Evolutionary conservation across 2,329 filamentous ascomycete genomes (phyloP).

Genomic region (Chaetoscypha palmicola): DNA sequence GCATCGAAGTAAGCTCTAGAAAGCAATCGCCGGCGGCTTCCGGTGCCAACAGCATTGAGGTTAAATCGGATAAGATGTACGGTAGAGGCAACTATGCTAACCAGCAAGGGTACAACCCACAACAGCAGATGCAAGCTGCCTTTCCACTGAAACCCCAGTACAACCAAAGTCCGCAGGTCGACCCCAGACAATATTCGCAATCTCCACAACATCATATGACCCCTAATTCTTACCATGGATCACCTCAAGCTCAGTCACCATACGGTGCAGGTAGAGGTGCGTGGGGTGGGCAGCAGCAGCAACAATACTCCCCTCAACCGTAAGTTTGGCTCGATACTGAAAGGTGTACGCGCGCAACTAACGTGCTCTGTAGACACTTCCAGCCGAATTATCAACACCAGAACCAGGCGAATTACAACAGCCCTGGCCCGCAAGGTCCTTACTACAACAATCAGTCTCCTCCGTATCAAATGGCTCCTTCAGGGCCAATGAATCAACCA

Average conservation of each 20-base stretch:
- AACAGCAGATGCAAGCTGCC: constrained; percentile 32
- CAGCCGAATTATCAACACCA: constrained; percentile 51
- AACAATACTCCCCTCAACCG: constrained; percentile 38
- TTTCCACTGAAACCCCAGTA: constrained; percentile 33
- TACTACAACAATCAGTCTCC: constrained; percentile 45
- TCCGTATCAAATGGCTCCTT: constrained; percentile 46
- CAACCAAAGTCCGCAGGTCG: constrained; percentile 29
- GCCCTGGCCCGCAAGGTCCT: constrained; percentile 46
- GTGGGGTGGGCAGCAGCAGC: constrained; percentile 36
- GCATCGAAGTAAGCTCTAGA: constrained; percentile 27
- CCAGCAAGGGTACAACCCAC: constrained; percentile 32
- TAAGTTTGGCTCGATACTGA: constrained; percentile 33
- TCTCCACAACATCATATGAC: constrained; percentile 52
- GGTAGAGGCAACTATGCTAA: constrained; percentile 30
- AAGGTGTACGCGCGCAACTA: neutral
- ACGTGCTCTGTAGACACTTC: neutral
- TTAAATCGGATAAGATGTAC: constrained; percentile 31
- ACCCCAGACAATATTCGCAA: constrained; percentile 43
- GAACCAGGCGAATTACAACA: constrained; percentile 47
- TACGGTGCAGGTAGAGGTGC: constrained; percentile 48
- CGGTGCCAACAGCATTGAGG: constrained; percentile 32
- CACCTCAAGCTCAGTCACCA: constrained; percentile 55
- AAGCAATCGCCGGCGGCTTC: constrained; percentile 26
- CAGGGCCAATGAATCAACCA: constrained; percentile 49
- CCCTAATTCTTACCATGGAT: constrained; percentile 49